Base-by-base conservation (phyloP, 2,329 filamentous ascomycete species). In the Penicillium psychrosexuale region DNA sequence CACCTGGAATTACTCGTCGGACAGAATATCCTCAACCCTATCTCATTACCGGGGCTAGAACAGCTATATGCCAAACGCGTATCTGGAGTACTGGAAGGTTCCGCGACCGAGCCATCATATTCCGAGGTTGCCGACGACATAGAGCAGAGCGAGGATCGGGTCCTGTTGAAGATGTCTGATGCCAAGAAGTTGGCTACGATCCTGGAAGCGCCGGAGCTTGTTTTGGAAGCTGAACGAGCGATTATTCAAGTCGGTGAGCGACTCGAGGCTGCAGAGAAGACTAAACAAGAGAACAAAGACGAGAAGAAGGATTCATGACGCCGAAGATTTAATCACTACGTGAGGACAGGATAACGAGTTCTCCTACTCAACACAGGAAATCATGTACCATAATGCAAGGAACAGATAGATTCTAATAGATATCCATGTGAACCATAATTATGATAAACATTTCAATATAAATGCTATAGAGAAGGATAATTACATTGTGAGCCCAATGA, bases 1-100 rank as follows among this genome's bases (percentile, higher is more conserved):
- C 90, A 97, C 70, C 77, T 97, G 33, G 84, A 93, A 62, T 94
- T 90, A 72, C 82, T 99, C 12, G 74, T 93, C 38, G 77, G 88
- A 54, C 86, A 92, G 61, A 84, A 87, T 45, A 82, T 94, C 28
- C 78, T 96, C 37, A 80, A 78, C 2, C 78, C 84, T 0, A 78
- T 80, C 13, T 86, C 91, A 0, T 91, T 88, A 0, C 75, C 82
- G 13, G 77, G 83, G 7, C 80, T 99, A 44, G 89, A 96, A 69
- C 77, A 84, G 47, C 78, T 95, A 47, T 99, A 97, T 70, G 75
- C 81, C 1, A 67, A 69, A 51, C 73, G 75, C 34, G 67, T 73
- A 47, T 68, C 68, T 8, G 59, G 66, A 37, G 68, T 68, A n/a
- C 52, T 67, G 22, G 63, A 69, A n/a, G 59, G 66, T 37, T 65